Evolutionary conservation across 2,329 filamentous ascomycete genomes (phyloP).

Genomic region (Rhytidhysteron rufulum): DNA sequence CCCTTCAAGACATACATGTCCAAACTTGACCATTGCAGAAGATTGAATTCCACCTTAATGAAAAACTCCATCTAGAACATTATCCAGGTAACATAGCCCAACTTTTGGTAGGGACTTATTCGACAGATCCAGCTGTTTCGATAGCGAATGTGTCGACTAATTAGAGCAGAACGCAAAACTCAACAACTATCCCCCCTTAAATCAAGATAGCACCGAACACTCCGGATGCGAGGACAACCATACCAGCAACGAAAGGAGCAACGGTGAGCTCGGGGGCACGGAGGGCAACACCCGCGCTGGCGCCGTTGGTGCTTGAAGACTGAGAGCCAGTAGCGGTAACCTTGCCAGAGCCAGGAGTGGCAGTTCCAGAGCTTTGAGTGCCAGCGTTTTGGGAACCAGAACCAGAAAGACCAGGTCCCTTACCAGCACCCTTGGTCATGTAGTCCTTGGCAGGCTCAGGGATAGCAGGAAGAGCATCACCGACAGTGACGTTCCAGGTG

Average conservation of each 20-base stretch:
- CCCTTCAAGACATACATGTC: no score
- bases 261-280: conserved; percentile 44
- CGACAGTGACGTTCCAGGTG: conserved; percentile 54
- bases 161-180: not conserved
- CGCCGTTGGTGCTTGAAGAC: conserved; percentile 22
- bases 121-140: conserved; percentile 4
- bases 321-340: conserved; percentile 35
- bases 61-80: not conserved
- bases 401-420: conserved; percentile 53
- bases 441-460: conserved; percentile 53
- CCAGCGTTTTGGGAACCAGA: conserved; percentile 55
- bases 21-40: no score
- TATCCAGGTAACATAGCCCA: not conserved
- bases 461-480: conserved; percentile 54
- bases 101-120: not conserved
- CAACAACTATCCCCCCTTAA: conserved; percentile 20
- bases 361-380: conserved; percentile 39
- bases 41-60: no score
- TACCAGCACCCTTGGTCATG: conserved; percentile 57
- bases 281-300: conserved; percentile 43
- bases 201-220: conserved; percentile 51
- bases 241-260: conserved; percentile 49
- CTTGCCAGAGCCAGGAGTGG: conserved; percentile 48
- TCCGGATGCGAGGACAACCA: conserved; percentile 50
- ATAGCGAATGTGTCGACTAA: no score